These are phyloP conservation scores for Solanum sejunctum DNA, from an alignment of 257 asterid species.

Conservation along the genomic window DNA sequence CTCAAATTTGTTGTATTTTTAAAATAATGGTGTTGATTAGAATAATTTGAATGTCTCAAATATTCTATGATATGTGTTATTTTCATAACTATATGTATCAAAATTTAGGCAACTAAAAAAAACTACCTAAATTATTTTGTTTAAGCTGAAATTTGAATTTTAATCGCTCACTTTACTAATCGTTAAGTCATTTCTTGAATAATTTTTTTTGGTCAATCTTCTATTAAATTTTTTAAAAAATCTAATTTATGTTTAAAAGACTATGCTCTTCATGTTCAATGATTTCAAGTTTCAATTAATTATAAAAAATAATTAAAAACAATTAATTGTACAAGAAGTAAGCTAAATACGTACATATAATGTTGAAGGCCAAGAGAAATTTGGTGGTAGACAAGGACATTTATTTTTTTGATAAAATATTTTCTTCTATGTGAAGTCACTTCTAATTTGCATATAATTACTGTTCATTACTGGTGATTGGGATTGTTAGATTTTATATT, in stretches of 20 bases:
- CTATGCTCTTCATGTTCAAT: not conserved
- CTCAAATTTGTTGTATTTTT: too few species aligned
- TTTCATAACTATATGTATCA: not conserved
- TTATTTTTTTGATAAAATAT: not conserved
- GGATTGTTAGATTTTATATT: not conserved
- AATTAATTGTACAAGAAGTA: too few species aligned
- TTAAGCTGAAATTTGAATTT: not conserved
- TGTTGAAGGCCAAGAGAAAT: not conserved
- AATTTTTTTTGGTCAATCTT: not conserved
- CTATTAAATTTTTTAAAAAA: not conserved
- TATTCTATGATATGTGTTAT: not conserved
- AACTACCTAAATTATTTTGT: not conserved
- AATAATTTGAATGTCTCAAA: not conserved
- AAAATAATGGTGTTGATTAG: too few species aligned
- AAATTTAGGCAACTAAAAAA: not conserved
- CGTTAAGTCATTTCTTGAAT: accelerated
- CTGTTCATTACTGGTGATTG: not conserved
- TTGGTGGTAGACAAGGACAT: not conserved
- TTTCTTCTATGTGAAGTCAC: not conserved
- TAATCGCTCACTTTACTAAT: accelerated
- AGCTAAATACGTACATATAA: too few species aligned
- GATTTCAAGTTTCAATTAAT: not conserved
- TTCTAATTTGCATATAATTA: not conserved
- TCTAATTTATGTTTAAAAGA: not conserved
- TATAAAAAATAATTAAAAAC: not conserved